phyloP scores from a whole-genome alignment of 495 filamentous ascomycete species.

The Pyrenopolyporus hunteri region DNA sequence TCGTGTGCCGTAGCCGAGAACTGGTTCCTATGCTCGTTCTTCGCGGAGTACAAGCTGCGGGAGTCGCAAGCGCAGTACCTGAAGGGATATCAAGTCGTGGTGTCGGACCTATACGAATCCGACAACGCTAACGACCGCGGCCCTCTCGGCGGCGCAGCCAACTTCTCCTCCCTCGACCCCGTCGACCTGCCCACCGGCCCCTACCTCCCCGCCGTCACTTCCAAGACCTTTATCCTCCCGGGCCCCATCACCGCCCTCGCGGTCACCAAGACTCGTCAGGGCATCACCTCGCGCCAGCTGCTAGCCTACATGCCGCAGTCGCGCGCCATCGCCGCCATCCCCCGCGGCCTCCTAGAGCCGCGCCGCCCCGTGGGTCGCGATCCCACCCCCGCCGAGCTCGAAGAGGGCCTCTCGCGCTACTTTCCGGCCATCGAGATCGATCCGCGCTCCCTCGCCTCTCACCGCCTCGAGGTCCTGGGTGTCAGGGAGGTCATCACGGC shows the following conservation, averaged over 20 bases:
- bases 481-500: slow-evolving; percentile 72
- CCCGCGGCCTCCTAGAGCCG: slow-evolving; percentile 78
- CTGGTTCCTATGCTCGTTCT: slow-evolving; percentile 94
- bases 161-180: slow-evolving; percentile 75
- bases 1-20: slow-evolving; percentile 85
- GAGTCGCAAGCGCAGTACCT: slow-evolving; percentile 60
- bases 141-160: slow-evolving; percentile 66
- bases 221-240: slow-evolving; percentile 79
- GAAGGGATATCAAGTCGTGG: slow-evolving; percentile 84
- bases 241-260: slow-evolving; percentile 77
- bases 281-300: slow-evolving; percentile 84
- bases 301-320: slow-evolving; percentile 74
- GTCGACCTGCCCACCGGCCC: slow-evolving; percentile 51
- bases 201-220: slow-evolving; percentile 69
- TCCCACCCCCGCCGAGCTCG: slow-evolving; percentile 73
- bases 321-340: slow-evolving; percentile 78
- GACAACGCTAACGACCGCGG: slow-evolving; percentile 83
- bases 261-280: slow-evolving; percentile 88
- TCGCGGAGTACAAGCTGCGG: slow-evolving; percentile 60
- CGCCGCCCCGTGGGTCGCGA: slow-evolving; percentile 88
- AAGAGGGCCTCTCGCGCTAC: slow-evolving; percentile 85
- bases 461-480: slow-evolving; percentile 80
- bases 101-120: slow-evolving; percentile 91
- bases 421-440: slow-evolving; percentile 80
- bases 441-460: slow-evolving; percentile 79